Percentiles rank a stretch among this genome's conserved stretches.
Conservation (phyloP, 2,329 filamentous ascomycete species). For the Alternaria burnsii region DNA sequence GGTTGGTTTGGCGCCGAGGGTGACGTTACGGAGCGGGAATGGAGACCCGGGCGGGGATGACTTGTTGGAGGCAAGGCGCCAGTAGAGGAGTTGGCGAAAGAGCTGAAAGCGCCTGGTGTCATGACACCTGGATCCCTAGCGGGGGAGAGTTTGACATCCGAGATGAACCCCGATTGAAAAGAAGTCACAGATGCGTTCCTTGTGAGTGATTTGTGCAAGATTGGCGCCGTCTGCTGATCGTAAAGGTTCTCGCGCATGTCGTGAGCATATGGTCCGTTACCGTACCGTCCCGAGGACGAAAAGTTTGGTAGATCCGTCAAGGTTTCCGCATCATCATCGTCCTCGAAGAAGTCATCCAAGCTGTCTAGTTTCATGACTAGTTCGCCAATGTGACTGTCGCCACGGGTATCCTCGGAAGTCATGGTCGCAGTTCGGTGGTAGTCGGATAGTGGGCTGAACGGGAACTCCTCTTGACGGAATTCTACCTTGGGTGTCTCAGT, state of each 20-base stretch:
- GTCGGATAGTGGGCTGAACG: constrained; percentile 72
- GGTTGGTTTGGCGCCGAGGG: constrained; percentile 65
- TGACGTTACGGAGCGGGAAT: constrained; percentile 85
- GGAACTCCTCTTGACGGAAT: constrained; percentile 89
- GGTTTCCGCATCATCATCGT: constrained; percentile 51
- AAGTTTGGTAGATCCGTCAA: constrained; percentile 46
- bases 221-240: constrained; percentile 90
- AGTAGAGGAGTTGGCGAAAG: constrained; percentile 39
- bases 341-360: constrained; percentile 64
- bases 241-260: constrained; percentile 76
- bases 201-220: constrained; percentile 81
- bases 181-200: constrained; percentile 75
- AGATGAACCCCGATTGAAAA: constrained; percentile 84
- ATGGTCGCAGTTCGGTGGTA: constrained; percentile 88
- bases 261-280: constrained; percentile 36
- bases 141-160: constrained; percentile 71
- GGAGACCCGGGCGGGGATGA: constrained; percentile 69
- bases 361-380: constrained; percentile 70
- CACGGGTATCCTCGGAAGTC: constrained; percentile 83
- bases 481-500: constrained; percentile 85
- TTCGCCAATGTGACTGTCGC: constrained; percentile 79
- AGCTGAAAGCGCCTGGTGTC: constrained; percentile 66
- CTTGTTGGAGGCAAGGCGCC: constrained; percentile 30
- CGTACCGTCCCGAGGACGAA: constrained; percentile 42
- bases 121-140: constrained; percentile 61